Evolutionary conservation across 106 monocot genomes (phyloP).

Genomic region (Dioscorea alata): DNA sequence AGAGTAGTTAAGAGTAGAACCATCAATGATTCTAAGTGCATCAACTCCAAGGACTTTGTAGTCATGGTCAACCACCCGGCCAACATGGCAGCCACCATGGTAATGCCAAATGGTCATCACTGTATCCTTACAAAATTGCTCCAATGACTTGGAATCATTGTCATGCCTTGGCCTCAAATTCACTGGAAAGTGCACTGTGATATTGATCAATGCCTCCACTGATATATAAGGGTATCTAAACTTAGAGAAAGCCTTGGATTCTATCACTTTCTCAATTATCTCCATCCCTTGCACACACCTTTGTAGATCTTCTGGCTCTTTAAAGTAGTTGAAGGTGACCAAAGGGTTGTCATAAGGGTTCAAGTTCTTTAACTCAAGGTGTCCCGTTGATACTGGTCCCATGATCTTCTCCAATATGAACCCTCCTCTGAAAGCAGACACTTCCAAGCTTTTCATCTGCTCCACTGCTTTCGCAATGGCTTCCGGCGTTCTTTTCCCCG

Average conservation of each 20-base stretch:
- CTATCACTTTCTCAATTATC: slow-evolving; percentile 60
- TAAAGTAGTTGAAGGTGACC: slow-evolving; percentile 92
- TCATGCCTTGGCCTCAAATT: slow-evolving; percentile 53
- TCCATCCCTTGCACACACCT: slow-evolving; percentile 61
- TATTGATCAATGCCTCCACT: slow-evolving; percentile 47
- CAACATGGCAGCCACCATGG: slow-evolving; percentile 83
- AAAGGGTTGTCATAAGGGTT: slow-evolving; percentile 63
- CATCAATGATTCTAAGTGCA: slow-evolving; percentile 65
- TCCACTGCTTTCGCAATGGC: slow-evolving; percentile 31
- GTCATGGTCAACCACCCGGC: slow-evolving; percentile 49
- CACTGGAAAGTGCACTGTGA: slow-evolving; percentile 45
- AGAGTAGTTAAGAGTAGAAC: slow-evolving; percentile 69
- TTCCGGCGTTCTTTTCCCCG: slow-evolving; percentile 63
- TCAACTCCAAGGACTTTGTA: slow-evolving; percentile 56
- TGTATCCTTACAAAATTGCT: slow-evolving; percentile 70
- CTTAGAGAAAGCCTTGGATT: slow-evolving; percentile 40
- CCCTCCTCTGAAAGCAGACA: slow-evolving; percentile 41
- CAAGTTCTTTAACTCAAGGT: slow-evolving; percentile 39
- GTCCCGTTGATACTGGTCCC: slow-evolving; percentile 65
- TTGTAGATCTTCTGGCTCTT: slow-evolving; percentile 51
- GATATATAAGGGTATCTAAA: slow-evolving; percentile 55
- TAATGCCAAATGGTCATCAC: slow-evolving; percentile 98
- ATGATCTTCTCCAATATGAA: slow-evolving; percentile 81
- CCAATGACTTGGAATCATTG: slow-evolving; percentile 57
- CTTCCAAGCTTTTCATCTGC: slow-evolving; percentile 22